Conservation (phyloP, 192 early-diverging fungal genomes). For the Coemansia sp. region DNA sequence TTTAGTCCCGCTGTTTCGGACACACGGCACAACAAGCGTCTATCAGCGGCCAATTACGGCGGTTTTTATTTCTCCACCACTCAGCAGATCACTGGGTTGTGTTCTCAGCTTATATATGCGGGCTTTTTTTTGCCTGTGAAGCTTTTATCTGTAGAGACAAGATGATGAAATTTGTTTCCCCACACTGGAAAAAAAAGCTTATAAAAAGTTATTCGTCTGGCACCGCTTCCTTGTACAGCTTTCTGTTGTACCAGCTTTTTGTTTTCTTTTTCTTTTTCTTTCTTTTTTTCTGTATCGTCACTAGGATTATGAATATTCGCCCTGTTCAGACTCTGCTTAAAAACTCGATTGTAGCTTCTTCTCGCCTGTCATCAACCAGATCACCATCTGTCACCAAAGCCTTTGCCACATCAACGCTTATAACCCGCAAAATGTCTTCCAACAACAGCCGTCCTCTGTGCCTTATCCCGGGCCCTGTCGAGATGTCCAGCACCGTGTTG, state of each 20-base stretch:
- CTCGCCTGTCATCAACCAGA: background rate
- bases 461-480: slow-evolving; percentile 97
- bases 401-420: background rate
- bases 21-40: too few relatives aligned
- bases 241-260: background rate
- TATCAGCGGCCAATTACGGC: background rate
- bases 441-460: slow-evolving; percentile 69
- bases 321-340: slow-evolving; percentile 3
- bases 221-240: background rate
- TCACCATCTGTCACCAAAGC: background rate
- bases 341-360: background rate
- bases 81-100: background rate
- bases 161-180: background rate
- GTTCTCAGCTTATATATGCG: background rate
- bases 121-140: background rate
- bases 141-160: background rate
- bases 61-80: background rate
- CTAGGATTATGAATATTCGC: slow-evolving; percentile 9
- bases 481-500: slow-evolving; percentile 88
- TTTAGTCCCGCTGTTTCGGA: too few relatives aligned
- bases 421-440: slow-evolving; percentile 18
- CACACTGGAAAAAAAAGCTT: background rate
- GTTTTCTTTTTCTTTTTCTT: background rate
- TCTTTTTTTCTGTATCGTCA: background rate
- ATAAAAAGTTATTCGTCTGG: background rate